phyloP scores from a whole-genome alignment of 176 grass and related monocot genomes.

The Metroxylon sagu region DNA sequence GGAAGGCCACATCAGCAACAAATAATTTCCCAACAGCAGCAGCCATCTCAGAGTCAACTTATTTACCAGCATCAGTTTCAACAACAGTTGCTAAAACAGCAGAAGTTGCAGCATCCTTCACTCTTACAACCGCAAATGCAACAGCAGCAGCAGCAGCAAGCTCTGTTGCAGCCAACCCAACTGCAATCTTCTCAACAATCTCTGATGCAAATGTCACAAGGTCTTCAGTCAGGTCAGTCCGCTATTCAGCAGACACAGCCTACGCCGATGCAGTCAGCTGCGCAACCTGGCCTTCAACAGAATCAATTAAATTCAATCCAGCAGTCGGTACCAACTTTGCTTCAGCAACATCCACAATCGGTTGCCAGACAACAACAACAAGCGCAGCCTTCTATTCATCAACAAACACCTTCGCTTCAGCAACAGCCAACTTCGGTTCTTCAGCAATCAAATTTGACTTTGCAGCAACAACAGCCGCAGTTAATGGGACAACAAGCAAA shows the following conservation, averaged over 20 bases:
- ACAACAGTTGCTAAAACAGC: conserved; percentile 35
- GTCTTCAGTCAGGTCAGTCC: conserved; percentile 51
- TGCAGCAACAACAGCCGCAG: conserved; percentile 55
- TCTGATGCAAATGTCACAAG: conserved; percentile 60
- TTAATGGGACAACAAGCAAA: conserved; percentile 38
- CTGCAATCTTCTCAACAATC: conserved; percentile 67
- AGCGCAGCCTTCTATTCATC: conserved; percentile 51
- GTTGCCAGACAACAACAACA: conserved; percentile 67
- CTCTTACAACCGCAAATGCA: conserved; percentile 54
- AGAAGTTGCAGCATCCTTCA: conserved; percentile 53
- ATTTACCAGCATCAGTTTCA: conserved; percentile 66
- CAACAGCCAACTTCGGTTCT: conserved; percentile 30
- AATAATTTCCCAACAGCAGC: conserved; percentile 40
- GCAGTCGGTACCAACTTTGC: conserved; percentile 57
- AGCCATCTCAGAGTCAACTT: conserved; percentile 56
- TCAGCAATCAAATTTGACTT: conserved; percentile 54
- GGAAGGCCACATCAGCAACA: conserved; percentile 40
- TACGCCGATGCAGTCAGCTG: conserved; percentile 47
- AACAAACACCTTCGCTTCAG: conserved; percentile 52
- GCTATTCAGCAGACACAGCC: conserved; percentile 46
- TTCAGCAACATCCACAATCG: conserved; percentile 65
- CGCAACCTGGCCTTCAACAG: conserved; percentile 48
- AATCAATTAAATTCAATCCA: conserved; percentile 63
- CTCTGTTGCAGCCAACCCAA: conserved; percentile 59
- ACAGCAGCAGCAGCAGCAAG: conserved; percentile 35